Evolutionary conservation across 768 basidiomycete species (phyloP), one percentile per base, ranked within the genome.

Genomic region (Suillus subluteus): DNA sequence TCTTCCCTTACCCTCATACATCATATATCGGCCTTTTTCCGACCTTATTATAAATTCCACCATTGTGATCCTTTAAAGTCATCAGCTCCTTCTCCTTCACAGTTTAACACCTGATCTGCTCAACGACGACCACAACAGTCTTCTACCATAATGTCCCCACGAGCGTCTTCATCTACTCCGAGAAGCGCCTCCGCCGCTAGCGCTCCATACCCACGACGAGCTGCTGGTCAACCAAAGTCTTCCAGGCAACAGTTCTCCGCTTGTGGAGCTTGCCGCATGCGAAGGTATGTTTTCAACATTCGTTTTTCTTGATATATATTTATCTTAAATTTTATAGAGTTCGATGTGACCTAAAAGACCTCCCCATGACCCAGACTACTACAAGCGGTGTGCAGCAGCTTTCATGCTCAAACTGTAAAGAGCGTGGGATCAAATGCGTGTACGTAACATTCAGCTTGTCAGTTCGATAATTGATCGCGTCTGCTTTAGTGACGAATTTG

Each of bases 361-460:
- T 90, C 52, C 84, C 87, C 62, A 79, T 87, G 48, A 79, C 84
- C 56, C 75, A 82, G n/a, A 75, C 82, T 76, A 79, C 55, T 76
- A 79, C 55, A 78, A 78, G 70, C 81, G 85, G 70, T 41, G 65
- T 73, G 5, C 81, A 78, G 21, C 80, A 73, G 23, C 79, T 83
- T 2, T 84, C 87, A 11, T 98, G 96, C 77, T 92, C 94, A 9
- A 97, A 97, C 75, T 98, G 96, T 79, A 88, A 83, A 71, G 94
- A 96, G 76, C 90, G 96, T 54, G 89, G 88, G 30, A 85, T 95
- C 44, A 93, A 94, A 85, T 97, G 96, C 91, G 91, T 97, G 94
- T 95, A 82, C 71, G 94, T 87, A 21, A 16, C 50, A n/a, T 50
- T 48, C 46, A 32, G n/a, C 21, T 8, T 7, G 59, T 5, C 52